phyloP scores from a whole-genome alignment of 805 yeast species.

The Blastobotrys parvus region DNA sequence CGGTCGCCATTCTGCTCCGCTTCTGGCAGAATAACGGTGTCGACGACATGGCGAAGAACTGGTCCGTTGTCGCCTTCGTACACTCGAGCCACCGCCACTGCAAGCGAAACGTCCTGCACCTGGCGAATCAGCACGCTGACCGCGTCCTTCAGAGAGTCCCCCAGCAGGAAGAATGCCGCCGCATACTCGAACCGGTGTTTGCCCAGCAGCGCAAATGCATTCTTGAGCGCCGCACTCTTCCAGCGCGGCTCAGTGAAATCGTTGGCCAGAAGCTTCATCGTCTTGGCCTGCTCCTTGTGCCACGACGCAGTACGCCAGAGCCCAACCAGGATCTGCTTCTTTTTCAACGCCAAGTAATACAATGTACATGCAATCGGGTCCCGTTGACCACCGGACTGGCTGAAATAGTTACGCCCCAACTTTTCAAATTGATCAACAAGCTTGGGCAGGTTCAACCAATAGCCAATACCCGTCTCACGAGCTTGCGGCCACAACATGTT shows the following conservation, averaged over 20 bases:
- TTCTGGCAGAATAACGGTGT: slow-evolving; percentile 41
- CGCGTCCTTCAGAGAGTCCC: slow-evolving; percentile 66
- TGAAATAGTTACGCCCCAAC: slow-evolving; percentile 65
- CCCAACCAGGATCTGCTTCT: slow-evolving; percentile 67
- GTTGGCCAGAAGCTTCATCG: slow-evolving; percentile 65
- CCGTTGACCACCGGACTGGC: slow-evolving; percentile 28
- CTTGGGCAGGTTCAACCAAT: slow-evolving; percentile 52
- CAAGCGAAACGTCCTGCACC: slow-evolving; percentile 60
- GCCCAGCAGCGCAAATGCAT: slow-evolving; percentile 83
- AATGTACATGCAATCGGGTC: slow-evolving; percentile 73
- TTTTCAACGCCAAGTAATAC: slow-evolving; percentile 67
- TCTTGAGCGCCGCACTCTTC: slow-evolving; percentile 83
- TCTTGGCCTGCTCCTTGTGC: slow-evolving; percentile 75
- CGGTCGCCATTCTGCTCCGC: slow-evolving; percentile 60
- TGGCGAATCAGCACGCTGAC: slow-evolving; percentile 65
- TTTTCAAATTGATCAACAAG: slow-evolving; percentile 50
- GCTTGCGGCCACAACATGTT: slow-evolving; percentile 58
- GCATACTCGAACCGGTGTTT: slow-evolving; percentile 84
- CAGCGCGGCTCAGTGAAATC: slow-evolving; percentile 72
- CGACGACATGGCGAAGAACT: slow-evolving; percentile 41
- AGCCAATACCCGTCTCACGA: slow-evolving; percentile 53
- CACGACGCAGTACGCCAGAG: slow-evolving; percentile 74
- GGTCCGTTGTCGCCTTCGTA: slow-evolving; percentile 58
- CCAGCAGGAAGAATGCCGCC: slow-evolving; percentile 79
- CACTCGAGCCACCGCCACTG: slow-evolving; percentile 72